These are phyloP conservation scores for Lentinula sp. DNA, from an alignment of 768 basidiomycete genomes.

Conservation along the genomic window DNA sequence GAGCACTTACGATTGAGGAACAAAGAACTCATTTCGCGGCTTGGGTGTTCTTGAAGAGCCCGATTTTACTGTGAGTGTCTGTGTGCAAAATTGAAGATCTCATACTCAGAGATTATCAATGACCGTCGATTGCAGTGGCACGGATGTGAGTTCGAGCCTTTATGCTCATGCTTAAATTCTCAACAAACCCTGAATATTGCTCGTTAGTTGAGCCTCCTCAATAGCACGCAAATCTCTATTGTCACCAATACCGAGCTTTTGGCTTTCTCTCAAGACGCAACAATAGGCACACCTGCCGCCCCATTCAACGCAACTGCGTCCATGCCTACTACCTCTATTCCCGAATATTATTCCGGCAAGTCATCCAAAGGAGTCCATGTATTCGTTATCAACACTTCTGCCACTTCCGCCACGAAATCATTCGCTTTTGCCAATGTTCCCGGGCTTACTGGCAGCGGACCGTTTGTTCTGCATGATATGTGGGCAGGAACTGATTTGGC, in stretches of 20 bases:
- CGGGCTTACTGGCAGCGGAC: slow-evolving; percentile 28
- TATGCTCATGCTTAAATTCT: not conserved
- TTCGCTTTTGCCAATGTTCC: slow-evolving; percentile 42
- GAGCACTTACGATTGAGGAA: slow-evolving; percentile 39
- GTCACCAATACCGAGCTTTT: slow-evolving; percentile 47
- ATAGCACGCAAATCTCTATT: slow-evolving; percentile 35
- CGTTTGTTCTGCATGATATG: slow-evolving; percentile 46
- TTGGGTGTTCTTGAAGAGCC: slow-evolving; percentile 54
- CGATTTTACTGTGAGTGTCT: slow-evolving; percentile 38
- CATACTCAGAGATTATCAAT: not conserved
- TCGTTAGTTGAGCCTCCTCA: slow-evolving; percentile 34
- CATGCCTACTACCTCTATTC: slow-evolving; percentile 36
- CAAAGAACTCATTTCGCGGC: slow-evolving; percentile 53
- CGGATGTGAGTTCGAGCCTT: slow-evolving; percentile 23
- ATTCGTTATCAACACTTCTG: slow-evolving; percentile 46
- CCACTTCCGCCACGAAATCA: slow-evolving; percentile 32
- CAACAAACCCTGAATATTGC: not conserved
- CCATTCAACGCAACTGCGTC: slow-evolving; percentile 38
- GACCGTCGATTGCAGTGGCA: slow-evolving; percentile 16
- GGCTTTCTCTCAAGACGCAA: slow-evolving; percentile 48
- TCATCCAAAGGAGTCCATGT: slow-evolving; percentile 47
- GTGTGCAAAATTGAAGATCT: not conserved
- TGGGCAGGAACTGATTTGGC: slow-evolving; percentile 39
- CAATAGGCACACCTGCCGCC: slow-evolving; percentile 36
- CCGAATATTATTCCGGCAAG: slow-evolving; percentile 45